Percentiles rank a stretch among this genome's conserved stretches.
phyloP scores from a whole-genome alignment of 2,329 filamentous ascomycete genomes.

The Fusarium sp. region DNA sequence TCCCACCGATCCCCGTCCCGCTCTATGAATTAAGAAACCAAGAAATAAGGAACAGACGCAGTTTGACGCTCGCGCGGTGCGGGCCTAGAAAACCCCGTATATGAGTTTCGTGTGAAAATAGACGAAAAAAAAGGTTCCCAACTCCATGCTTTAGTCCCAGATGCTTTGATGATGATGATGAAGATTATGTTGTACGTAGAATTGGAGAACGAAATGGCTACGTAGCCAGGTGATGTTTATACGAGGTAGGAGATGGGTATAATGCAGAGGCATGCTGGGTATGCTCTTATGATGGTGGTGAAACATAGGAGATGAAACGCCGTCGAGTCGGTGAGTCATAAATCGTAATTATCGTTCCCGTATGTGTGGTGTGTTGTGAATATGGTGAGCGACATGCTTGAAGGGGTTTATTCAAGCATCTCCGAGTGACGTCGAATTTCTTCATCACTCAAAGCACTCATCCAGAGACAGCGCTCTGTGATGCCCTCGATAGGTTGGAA shows the following conservation, averaged over 20 bases:
- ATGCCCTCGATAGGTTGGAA: constrained; percentile 82
- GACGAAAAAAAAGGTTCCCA: constrained; percentile 35
- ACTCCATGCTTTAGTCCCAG: constrained; percentile 44
- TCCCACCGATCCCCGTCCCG: neutral
- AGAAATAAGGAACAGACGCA: constrained; percentile 17
- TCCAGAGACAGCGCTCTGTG: constrained; percentile 86
- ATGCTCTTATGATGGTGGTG: constrained; percentile 36
- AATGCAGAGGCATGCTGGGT: constrained; percentile 34
- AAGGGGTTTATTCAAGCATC: constrained; percentile 54
- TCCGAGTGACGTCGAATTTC: constrained; percentile 72
- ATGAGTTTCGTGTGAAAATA: constrained; percentile 27
- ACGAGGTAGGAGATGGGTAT: constrained; percentile 28
- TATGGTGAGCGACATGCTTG: neutral
- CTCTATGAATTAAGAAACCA: constrained; percentile 16
- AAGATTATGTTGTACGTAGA: constrained; percentile 23
- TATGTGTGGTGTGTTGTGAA: constrained; percentile 10
- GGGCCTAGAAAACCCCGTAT: constrained; percentile 24
- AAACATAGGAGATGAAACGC: constrained; percentile 36
- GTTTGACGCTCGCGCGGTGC: constrained; percentile 9
- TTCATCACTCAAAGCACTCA: constrained; percentile 79
- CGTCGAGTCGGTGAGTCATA: constrained; percentile 38
- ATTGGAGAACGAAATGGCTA: constrained; percentile 3
- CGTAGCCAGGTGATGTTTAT: constrained; percentile 3
- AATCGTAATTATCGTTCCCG: constrained; percentile 32
- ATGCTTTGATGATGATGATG: constrained; percentile 37